phyloP scores from a whole-genome alignment of 2,329 filamentous ascomycete genomes.

The Lasiodiplodia theobromae region DNA sequence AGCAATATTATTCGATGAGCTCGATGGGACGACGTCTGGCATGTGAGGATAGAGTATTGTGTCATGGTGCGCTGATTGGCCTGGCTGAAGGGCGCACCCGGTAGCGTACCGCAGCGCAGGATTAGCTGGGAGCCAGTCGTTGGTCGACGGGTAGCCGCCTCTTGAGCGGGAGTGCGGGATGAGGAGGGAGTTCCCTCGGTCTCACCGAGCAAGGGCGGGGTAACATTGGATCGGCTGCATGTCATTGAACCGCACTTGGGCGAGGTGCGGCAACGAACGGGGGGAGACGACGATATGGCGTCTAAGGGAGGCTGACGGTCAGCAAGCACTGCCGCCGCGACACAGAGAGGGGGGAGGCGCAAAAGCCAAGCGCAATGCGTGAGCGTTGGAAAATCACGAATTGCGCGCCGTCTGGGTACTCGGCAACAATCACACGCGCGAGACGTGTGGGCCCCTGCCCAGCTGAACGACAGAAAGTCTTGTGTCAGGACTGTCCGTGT shows the following conservation, averaged over 20 bases:
- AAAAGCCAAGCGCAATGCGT: background rate
- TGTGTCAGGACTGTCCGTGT: background rate
- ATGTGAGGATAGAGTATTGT: background rate
- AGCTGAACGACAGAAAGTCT: background rate
- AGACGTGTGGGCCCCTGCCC: background rate
- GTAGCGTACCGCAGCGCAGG: background rate
- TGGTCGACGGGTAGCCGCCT: background rate
- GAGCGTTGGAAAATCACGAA: background rate
- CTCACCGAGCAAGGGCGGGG: constrained; percentile 3
- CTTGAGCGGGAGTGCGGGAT: background rate
- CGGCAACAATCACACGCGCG: background rate
- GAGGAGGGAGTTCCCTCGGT: background rate
- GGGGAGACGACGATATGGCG: background rate
- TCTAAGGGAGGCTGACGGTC: background rate
- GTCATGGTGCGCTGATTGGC: constrained; percentile 3
- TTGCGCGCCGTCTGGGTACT: background rate
- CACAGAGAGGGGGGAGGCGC: background rate
- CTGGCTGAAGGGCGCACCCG: background rate
- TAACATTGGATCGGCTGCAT: constrained; percentile 6
- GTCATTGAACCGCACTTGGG: background rate
- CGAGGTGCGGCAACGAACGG: background rate
- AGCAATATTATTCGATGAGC: constrained; percentile 12
- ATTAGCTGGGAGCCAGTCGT: constrained; percentile 5
- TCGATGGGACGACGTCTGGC: background rate
- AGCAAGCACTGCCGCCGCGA: too few relatives aligned